Evolutionary conservation across 2,329 filamentous ascomycete genomes (phyloP).

Genomic region (Macroventuria anomochaeta): DNA sequence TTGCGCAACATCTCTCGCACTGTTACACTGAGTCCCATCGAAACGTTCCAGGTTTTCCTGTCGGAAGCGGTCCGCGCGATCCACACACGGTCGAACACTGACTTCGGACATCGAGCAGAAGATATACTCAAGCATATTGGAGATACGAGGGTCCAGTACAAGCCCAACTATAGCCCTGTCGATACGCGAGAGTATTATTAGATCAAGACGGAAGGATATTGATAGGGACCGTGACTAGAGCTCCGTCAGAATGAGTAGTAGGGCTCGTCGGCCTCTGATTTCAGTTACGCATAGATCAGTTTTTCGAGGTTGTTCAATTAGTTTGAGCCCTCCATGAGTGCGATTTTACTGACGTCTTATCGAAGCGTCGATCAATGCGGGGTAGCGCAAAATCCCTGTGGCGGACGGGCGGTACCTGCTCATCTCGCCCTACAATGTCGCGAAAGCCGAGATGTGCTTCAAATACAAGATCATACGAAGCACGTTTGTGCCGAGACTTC

Average conservation of each 20-base stretch:
- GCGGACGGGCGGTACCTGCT: neutral
- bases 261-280: too few relatives aligned
- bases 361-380: slow-evolving; percentile 7
- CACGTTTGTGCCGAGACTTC: neutral
- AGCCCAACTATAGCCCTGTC: neutral
- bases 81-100: neutral
- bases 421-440: neutral
- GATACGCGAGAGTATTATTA: neutral
- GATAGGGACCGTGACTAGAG: too few relatives aligned
- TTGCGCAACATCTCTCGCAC: neutral
- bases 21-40: neutral
- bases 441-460: neutral
- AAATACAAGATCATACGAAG: neutral
- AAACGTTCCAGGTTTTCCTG: slow-evolving; percentile 8
- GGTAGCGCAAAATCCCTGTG: neutral
- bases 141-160: slow-evolving; percentile 2
- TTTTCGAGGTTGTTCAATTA: too few relatives aligned
- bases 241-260: too few relatives aligned
- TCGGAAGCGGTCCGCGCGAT: neutral
- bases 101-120: neutral
- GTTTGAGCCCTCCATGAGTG: too few relatives aligned
- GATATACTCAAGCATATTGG: neutral
- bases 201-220: neutral
- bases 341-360: neutral
- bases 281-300: too few relatives aligned